Evolutionary conservation across 2,329 filamentous ascomycete genomes (phyloP).

Genomic region (Ciborinia camelliae): DNA sequence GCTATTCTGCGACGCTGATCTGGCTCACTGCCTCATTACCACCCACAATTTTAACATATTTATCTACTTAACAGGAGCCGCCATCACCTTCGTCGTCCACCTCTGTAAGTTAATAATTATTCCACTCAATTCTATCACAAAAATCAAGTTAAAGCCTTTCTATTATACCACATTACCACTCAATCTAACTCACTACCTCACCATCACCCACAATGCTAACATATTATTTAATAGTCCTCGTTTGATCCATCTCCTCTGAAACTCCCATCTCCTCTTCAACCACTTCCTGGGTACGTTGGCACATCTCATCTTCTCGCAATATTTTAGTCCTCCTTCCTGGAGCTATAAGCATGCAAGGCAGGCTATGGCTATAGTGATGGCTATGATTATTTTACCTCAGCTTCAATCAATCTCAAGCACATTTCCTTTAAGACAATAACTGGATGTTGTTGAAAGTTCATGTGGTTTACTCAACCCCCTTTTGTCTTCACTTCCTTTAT

Average conservation of each 20-base stretch:
- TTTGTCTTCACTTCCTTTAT: not conserved
- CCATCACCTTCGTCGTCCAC: no score
- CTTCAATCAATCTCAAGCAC: not conserved
- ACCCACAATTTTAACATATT: not conserved
- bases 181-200: no score
- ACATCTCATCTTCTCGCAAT: not conserved
- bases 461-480: not conserved
- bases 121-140: no score
- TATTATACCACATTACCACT: no score
- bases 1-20: not conserved
- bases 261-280: no score
- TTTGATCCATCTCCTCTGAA: no score
- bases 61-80: not conserved
- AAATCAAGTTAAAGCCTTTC: no score
- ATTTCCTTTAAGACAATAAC: not conserved
- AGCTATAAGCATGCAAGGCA: not conserved
- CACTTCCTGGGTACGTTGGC: not conserved
- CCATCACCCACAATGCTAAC: not conserved
- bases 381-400: not conserved
- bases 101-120: no score
- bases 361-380: not conserved
- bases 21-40: not conserved
- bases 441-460: not conserved
- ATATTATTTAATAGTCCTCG: not conserved
- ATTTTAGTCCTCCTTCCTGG: not conserved